phyloP scores from a whole-genome alignment of 164 flowering plant species.

The Brasenia schreberi region DNA sequence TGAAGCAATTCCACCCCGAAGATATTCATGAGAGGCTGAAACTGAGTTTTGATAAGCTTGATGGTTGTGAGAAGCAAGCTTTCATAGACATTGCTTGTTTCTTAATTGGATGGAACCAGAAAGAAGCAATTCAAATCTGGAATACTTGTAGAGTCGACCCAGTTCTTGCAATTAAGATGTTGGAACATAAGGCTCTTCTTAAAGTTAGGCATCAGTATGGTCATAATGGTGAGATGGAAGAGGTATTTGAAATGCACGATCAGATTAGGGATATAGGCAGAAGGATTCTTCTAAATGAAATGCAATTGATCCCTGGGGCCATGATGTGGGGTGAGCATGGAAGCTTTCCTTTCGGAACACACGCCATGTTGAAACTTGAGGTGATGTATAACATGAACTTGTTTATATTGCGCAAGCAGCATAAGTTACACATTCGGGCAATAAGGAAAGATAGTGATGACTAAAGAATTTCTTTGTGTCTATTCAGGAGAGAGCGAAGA shows the following conservation, averaged over 20 bases:
- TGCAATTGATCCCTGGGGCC: not conserved
- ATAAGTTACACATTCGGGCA: no score
- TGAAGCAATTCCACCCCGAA: not conserved
- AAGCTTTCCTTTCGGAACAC: no score
- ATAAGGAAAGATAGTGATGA: no score
- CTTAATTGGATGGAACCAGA: not conserved
- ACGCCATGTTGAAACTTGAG: no score
- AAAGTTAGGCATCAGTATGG: not conserved
- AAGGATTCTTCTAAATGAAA: no score
- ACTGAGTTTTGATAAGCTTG: not conserved
- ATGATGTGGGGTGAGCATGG: no score
- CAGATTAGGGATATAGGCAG: not conserved
- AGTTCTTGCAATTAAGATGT: not conserved
- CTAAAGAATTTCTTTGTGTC: no score
- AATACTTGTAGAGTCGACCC: not conserved
- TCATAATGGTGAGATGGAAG: not conserved
- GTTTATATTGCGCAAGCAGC: no score
- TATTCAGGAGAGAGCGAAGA: no score
- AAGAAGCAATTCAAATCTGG: not conserved
- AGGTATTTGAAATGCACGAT: not conserved
- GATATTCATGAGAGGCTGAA: not conserved
- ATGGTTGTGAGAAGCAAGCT: not conserved
- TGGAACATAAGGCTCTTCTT: not conserved
- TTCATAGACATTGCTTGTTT: slow-evolving; percentile 1
- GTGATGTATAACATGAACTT: no score